Evolutionary conservation across 2,329 filamentous ascomycete species (phyloP), one percentile per base, ranked within the genome.

Genomic region (Penicillium sp.): DNA sequence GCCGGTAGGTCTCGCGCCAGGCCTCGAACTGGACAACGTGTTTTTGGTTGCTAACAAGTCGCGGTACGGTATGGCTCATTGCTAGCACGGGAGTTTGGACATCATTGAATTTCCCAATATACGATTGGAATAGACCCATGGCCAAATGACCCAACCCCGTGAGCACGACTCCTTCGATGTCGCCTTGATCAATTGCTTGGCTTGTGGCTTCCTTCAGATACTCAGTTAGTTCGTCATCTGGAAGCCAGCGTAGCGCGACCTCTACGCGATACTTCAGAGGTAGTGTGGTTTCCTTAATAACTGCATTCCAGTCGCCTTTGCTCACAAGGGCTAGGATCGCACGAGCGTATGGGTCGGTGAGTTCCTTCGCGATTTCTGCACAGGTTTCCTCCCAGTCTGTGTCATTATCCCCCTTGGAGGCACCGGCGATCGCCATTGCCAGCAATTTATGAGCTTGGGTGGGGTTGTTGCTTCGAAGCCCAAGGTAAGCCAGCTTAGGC

Each of bases 71-170:
- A 62, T 83, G 81, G 35, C 82, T 82, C 67, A 85, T 82, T 29
- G 83, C 82, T 1, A 88, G 74, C 0, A 87, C 84, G 1, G 85
- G 81, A 2, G 84, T 86, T 72, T 88, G 86, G 1, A 87, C 71
- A 62, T 87, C 85, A 57, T 82, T 81, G 66, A 82, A 86, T 52
- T 81, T 82, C 53, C 78, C 77, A 59, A 88, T 82, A 68, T 87
- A 86, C 7, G 80, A 82, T 64, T 84, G 80, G 60, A 88, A 82
- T 36, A 88, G 78, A 47, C 84, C 81, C 70, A 88, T 80, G 4
- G 81, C 81, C 55, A 79, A 77, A 57, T 85, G 81, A 4, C 80
- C 80, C 7, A 87, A 78, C 7, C 86, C 86, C 0, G 86, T 88
- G 9, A 88, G 78, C 15, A 87, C 74, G 8, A 87, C 76, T 10